Base-by-base conservation (phyloP, 1,284 basidiomycete species). In the Microbotryum scabiosae region DNA sequence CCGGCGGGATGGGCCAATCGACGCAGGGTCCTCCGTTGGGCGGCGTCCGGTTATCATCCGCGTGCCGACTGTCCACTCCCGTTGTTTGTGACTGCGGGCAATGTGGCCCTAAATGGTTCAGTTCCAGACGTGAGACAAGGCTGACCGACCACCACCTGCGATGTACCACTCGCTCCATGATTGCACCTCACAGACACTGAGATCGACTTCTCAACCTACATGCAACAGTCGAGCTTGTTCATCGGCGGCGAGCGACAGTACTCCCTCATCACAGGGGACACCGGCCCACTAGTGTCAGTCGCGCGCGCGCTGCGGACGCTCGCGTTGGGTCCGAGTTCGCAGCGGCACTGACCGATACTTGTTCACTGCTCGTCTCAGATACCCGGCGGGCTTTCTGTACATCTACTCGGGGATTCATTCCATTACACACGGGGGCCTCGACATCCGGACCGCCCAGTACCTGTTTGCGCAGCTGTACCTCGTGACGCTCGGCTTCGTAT, bases 121-220 rank as follows among this genome's bases (percentile, higher is more conserved):
- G 52, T 57, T 53, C 62, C 16, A 57, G 30, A 20, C 28, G 36
- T 41, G 26, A 18, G 56, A 6, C n/a, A 25, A 25, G 8, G 5
- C 47, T 51, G 18, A 48, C 30, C 21, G 49, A 21, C 47, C 30
- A 51, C 36, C 41, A 30, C 50, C 28, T 43, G 41, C 47, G 52
- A 60, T 4, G 45, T 47, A 20, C 52, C 41, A 60, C 54, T 54
- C 55, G 51, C 54, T 58, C 46, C 36, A 4, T 41, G 36, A 5
- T 30, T 41, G 10, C 36, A 41, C 36, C 30, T 32, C 30, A 41
- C 52, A 94, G 91, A 93, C 77, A 98, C 96, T n/a, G 94, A 99
- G 76, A 99, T 99, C 71, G 96, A 99, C 77, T 98, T 88, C 83
- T 82, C 84, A 73, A 94, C 92, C 0, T 96, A 96, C 72, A 86